phyloP scores from a whole-genome alignment of 371 early-diverging fungal genomes.

The Batrachochytrium dendrobatidis region DNA sequence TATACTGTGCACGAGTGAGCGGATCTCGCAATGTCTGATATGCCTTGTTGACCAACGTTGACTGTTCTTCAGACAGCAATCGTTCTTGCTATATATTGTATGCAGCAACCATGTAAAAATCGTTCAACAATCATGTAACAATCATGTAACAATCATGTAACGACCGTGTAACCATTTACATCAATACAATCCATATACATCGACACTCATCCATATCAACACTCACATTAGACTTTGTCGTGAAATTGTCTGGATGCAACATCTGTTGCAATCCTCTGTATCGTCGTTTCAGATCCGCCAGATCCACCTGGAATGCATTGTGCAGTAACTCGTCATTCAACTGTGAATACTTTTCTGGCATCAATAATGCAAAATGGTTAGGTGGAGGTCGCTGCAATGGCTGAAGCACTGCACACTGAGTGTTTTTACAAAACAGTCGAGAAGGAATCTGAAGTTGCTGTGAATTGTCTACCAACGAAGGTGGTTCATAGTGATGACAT shows the following conservation, averaged over 20 bases:
- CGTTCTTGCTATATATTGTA: conserved; percentile 62
- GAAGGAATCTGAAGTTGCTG: background rate
- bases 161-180: background rate
- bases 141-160: too few relatives aligned
- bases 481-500: too few relatives aligned
- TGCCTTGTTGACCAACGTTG: conserved; percentile 79
- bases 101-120: background rate
- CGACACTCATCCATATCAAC: background rate
- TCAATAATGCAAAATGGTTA: background rate
- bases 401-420: background rate
- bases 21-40: conserved; percentile 74
- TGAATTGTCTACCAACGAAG: background rate
- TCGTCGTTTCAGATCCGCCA: conserved; percentile 47
- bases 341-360: background rate
- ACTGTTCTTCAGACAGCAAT: conserved; percentile 66
- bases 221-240: conserved; percentile 57
- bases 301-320: conserved; percentile 58
- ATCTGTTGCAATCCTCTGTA: conserved; percentile 72
- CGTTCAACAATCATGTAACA: background rate
- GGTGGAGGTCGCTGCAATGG: background rate
- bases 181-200: background rate
- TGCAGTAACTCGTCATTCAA: too few relatives aligned
- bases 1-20: conserved; percentile 69
- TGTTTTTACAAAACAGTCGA: conserved; percentile 4
- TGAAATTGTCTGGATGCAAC: conserved; percentile 81